phyloP scores from a whole-genome alignment of 2,329 filamentous ascomycete genomes.

The Colletotrichum chrysophilum region DNA sequence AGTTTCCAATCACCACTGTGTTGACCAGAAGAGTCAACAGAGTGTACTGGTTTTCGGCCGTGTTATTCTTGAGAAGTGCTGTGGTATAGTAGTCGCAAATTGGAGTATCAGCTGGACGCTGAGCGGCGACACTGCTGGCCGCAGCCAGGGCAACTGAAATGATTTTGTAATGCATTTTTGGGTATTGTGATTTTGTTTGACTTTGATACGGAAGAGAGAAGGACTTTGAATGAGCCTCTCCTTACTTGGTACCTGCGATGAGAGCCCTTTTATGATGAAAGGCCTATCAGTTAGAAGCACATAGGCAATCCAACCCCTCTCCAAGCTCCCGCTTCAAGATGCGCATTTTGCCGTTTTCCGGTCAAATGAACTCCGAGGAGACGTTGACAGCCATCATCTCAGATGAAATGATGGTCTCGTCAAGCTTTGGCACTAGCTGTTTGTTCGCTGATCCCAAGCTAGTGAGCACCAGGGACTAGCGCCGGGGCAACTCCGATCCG shows the following conservation, averaged over 20 bases:
- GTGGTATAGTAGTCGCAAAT: constrained; percentile 71
- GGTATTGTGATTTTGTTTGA: neutral
- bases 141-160: constrained; percentile 28
- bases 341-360: neutral
- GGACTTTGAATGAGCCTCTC: neutral
- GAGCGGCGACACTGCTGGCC: constrained; percentile 35
- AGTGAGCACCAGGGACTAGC: neutral
- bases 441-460: neutral
- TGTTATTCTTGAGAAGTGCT: constrained; percentile 63
- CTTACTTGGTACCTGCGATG: neutral
- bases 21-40: constrained; percentile 65
- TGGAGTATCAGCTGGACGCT: constrained; percentile 53
- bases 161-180: constrained; percentile 31
- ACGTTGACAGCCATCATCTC: neutral
- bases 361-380: neutral
- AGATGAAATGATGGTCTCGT: neutral
- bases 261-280: neutral
- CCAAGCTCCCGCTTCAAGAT: neutral
- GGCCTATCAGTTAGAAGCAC: neutral
- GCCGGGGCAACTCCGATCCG: constrained; percentile 7
- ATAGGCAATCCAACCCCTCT: neutral
- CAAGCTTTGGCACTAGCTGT: neutral
- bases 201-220: neutral
- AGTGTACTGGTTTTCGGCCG: constrained; percentile 60
- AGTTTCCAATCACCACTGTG: constrained; percentile 69